Conservation (phyloP, 139 green algal species). For the Chlamydomonas sphaeroides region DNA sequence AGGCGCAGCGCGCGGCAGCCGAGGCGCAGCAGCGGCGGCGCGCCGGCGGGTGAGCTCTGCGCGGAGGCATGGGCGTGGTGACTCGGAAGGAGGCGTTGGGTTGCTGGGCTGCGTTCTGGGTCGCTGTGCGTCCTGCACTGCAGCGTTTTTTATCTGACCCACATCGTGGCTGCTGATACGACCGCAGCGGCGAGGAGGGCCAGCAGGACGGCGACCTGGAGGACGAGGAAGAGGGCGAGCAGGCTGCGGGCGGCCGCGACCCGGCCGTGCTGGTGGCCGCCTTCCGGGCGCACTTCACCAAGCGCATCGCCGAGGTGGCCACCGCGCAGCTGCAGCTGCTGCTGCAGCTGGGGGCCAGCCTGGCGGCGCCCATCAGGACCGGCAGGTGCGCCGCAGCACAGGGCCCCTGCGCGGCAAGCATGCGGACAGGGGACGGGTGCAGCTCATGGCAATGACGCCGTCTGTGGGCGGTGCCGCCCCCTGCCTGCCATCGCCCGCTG, state of each 20-base stretch:
- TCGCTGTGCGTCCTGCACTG: no score
- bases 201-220: no score
- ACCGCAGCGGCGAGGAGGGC: no score
- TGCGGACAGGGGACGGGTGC: no score
- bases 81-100: no score
- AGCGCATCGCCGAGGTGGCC: conserved; percentile 49
- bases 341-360: conserved; percentile 39
- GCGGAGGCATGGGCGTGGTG: background rate
- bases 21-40: background rate
- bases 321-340: conserved; percentile 56
- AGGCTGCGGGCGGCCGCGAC: background rate
- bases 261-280: conserved; percentile 4
- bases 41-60: background rate
- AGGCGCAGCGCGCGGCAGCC: background rate
- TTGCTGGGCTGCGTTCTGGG: no score
- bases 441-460: no score
- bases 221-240: background rate
- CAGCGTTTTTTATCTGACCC: no score
- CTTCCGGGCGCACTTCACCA: conserved; percentile 27
- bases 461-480: no score
- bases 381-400: conserved; percentile 34
- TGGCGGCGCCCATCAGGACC: conserved; percentile 37
- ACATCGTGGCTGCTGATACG: no score
- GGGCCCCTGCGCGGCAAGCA: background rate
- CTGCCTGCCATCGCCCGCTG: no score